Evolutionary conservation across 768 basidiomycete species (phyloP).

Genomic region (Coprinopsis sp.): DNA sequence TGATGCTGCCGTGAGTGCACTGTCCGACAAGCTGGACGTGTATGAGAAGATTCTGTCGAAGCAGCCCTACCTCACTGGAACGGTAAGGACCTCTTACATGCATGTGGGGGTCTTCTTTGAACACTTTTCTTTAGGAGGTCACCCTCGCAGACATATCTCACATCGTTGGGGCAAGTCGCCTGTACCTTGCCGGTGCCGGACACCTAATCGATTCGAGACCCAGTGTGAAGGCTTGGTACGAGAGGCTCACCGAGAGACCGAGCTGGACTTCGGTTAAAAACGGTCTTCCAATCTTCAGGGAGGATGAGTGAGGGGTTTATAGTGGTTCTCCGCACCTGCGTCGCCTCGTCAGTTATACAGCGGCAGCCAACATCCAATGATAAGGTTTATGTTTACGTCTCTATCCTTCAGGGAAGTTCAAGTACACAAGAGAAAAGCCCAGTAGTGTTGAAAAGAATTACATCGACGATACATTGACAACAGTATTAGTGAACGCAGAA

Average conservation of each 20-base stretch:
- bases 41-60: constrained; percentile 52
- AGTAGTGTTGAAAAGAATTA: too few species aligned
- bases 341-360: too few species aligned
- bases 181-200: not conserved
- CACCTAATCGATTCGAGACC: constrained; percentile 3
- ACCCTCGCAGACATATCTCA: constrained; percentile 10
- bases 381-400: too few species aligned
- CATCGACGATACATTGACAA: too few species aligned
- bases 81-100: constrained; percentile 30
- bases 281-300: not conserved
- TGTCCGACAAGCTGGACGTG: constrained; percentile 39
- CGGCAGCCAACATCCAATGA: too few species aligned
- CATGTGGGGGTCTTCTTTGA: not conserved
- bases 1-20: constrained; percentile 4
- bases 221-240: constrained; percentile 2
- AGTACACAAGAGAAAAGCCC: too few species aligned
- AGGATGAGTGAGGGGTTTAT: too few species aligned
- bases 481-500: too few species aligned
- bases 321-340: too few species aligned
- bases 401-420: too few species aligned
- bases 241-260: not conserved
- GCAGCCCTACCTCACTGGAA: constrained; percentile 52
- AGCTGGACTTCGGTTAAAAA: constrained; percentile 1
- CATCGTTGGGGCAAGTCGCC: not conserved
- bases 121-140: not conserved